Evolutionary conservation across 371 early-diverging fungal genomes (phyloP).

Genomic region (Mortierella sp.): DNA sequence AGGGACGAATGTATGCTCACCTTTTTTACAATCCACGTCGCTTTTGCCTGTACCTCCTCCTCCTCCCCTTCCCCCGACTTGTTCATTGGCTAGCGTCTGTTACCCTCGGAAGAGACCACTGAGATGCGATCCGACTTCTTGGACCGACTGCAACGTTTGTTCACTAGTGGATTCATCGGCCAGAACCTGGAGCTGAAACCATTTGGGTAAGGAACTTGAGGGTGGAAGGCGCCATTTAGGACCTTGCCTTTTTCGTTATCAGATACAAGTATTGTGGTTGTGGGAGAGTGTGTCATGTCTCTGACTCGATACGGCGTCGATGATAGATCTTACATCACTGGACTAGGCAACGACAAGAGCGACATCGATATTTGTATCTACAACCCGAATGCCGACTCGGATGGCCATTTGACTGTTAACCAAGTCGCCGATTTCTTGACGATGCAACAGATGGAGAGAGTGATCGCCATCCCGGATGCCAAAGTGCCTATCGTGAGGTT

Average conservation of each 20-base stretch:
- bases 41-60: neutral
- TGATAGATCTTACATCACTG: constrained; percentile 32
- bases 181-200: constrained; percentile 19
- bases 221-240: too few relatives aligned
- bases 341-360: constrained; percentile 23
- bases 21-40: too few relatives aligned
- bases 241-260: neutral
- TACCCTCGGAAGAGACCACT: constrained; percentile 1
- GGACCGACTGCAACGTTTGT: constrained; percentile 18
- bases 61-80: too few relatives aligned
- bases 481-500: constrained; percentile 48
- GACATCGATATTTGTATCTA: constrained; percentile 41
- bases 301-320: neutral
- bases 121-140: constrained; percentile 4
- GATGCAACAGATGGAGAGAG: constrained; percentile 4
- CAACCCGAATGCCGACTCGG: constrained; percentile 1
- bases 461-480: constrained; percentile 26
- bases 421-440: constrained; percentile 14
- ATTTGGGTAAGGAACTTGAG: constrained; percentile 30
- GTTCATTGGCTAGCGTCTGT: constrained; percentile 13
- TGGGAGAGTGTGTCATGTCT: neutral
- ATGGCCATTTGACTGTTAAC: constrained; percentile 17
- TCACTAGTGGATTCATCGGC: constrained; percentile 18
- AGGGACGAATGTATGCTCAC: too few relatives aligned
- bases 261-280: too few relatives aligned